These are phyloP conservation scores for Blastocystis sp. DNA, from an alignment of 352 stramenopile genomes.

Conservation along the genomic window DNA sequence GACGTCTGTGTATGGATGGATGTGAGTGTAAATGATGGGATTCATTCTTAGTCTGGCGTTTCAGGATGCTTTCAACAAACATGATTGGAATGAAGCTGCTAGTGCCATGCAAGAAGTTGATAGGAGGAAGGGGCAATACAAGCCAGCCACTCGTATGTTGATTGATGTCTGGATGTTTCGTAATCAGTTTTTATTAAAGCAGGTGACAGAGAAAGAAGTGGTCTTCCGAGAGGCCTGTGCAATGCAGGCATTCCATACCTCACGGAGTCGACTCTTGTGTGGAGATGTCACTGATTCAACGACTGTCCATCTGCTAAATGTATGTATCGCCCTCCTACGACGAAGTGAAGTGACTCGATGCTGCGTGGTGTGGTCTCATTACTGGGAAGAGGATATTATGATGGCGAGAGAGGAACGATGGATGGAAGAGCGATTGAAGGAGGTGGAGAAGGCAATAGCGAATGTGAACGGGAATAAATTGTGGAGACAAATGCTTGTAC, in stretches of 20 bases:
- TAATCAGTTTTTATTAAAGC: not conserved
- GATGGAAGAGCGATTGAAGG: not conserved
- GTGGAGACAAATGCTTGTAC: not conserved
- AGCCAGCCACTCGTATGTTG: not conserved
- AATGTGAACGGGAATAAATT: not conserved
- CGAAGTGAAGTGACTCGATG: not conserved
- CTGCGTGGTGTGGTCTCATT: constrained; percentile 35
- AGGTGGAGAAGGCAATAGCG: not conserved
- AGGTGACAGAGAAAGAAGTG: not conserved
- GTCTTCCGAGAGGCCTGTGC: not conserved
- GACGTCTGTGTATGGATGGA: not conserved
- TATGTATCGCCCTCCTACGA: constrained; percentile 6
- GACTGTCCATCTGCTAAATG: constrained; percentile 10
- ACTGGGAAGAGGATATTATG: not conserved
- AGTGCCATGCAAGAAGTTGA: not conserved
- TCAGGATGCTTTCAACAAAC: not conserved
- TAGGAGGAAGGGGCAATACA: not conserved
- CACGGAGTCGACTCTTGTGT: not conserved
- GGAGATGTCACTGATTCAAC: not conserved
- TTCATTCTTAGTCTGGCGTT: not conserved
- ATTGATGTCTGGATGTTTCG: not conserved
- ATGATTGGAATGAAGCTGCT: not conserved
- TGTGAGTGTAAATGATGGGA: not conserved
- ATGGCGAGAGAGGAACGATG: not conserved
- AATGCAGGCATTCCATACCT: not conserved